These are phyloP conservation scores for Wickerhamiella lipophila DNA, from an alignment of 805 yeast species.

Conservation along the genomic window DNA sequence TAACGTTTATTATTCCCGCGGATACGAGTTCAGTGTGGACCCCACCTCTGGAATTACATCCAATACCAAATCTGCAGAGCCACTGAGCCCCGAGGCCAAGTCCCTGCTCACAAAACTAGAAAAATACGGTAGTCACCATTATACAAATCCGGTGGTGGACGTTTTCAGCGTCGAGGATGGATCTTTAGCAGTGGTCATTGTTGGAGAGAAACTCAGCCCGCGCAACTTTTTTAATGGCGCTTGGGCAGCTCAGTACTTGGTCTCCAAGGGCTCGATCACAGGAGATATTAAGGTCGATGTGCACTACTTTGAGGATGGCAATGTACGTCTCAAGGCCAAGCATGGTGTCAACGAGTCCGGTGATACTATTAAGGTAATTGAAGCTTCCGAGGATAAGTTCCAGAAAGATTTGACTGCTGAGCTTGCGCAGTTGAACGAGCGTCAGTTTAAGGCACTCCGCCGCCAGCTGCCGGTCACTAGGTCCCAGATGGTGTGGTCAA, in stretches of 20 bases:
- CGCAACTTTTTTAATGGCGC: constrained; percentile 79
- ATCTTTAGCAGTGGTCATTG: constrained; percentile 39
- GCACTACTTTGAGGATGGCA: constrained; percentile 94
- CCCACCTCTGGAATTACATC: constrained; percentile 19
- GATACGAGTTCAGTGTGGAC: constrained; percentile 23
- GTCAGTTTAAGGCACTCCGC: constrained; percentile 69
- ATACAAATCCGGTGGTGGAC: constrained; percentile 41
- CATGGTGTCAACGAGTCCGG: constrained; percentile 23
- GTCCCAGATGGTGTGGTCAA: constrained; percentile 89
- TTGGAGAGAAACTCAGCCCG: constrained; percentile 61
- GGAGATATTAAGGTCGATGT: constrained; percentile 60
- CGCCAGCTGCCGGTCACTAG: constrained; percentile 88
- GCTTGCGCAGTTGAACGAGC: constrained; percentile 63
- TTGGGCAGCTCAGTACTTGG: constrained; percentile 61
- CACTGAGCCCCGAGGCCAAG: constrained; percentile 7
- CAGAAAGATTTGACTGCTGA: constrained; percentile 49
- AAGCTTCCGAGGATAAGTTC: constrained; percentile 42
- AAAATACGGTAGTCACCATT: constrained; percentile 51
- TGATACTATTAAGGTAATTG: constrained; percentile 30
- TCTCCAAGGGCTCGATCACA: constrained; percentile 30
- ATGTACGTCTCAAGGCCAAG: constrained; percentile 57
- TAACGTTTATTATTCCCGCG: constrained; percentile 23
- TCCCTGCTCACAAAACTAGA: constrained; percentile 27
- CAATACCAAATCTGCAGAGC: constrained; percentile 11
- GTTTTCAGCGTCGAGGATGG: constrained; percentile 29